Evolutionary conservation across 2,329 filamentous ascomycete species (phyloP), one percentile per base, ranked within the genome.

Genomic region (Coniella vitis): DNA sequence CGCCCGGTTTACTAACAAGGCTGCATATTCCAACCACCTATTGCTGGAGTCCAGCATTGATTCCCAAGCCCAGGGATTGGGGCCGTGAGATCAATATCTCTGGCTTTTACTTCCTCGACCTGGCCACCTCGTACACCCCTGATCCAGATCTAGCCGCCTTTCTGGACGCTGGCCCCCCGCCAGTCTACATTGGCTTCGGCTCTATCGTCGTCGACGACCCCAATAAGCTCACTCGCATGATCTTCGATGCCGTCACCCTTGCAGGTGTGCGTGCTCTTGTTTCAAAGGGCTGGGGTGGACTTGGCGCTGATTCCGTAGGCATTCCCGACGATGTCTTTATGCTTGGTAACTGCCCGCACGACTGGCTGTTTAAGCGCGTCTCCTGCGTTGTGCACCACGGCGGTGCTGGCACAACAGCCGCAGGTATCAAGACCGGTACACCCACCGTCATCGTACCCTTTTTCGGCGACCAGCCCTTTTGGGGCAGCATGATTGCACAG

Each of bases 361-460:
- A 95, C 66, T 95, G 89, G 89, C 69, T 95, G 0, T 95, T 95
- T 65, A 75, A 87, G 55, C 82, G 77, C 34, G 88, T 94, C 1
- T 85, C 86, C 1, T 84, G 81, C 38, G 89, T 95, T 1, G 85
- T 93, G 4, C 90, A 95, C 60, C 89, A 95, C 55, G 90, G 89
- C 19, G 89, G 90, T 50, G 89, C 89, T 8, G 89, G 89, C 16
- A 95, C 89, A 3, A 94, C 88, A 1, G 88, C 89, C 1, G 87
- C 88, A 1, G 89, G 89, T n/a, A 87, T 95, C 53, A 79, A 84
- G 16, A 79, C 83, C 1, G 89, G 88, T 20, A 83, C 83, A 47
- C 89, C 89, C 2, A 95, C 89, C 0, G 78, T 93, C 2, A 76
- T 95, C 3, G 82, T 95, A 0, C 89, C 89, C 0, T 95, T 95